Base-by-base conservation (phyloP, 805 yeast species). In the Candida mattraensis region DNA sequence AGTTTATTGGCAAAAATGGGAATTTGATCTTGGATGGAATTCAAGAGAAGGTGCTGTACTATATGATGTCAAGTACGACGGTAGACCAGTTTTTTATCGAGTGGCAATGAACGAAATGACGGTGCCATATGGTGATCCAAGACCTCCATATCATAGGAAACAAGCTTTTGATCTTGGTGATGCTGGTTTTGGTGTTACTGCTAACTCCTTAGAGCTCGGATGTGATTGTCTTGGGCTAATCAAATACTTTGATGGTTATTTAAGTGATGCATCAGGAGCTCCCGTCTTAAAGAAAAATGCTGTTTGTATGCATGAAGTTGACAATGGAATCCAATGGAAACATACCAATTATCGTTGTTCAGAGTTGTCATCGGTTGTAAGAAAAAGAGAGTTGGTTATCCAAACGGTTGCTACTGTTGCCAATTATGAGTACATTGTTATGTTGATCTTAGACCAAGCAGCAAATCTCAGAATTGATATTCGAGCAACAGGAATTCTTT, bases 101-200 rank as follows among this genome's bases (percentile, higher is more conserved):
- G 60, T 82, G 29, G 71, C 87, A 2, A 63, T 83, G 50, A 76
- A 83, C 37, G 93, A 84, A 64, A 84, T 84, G 93, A 83, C 89
- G 24, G 93, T 84, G 45, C 93, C 93, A 21, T 84, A 84, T 56
- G 88, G 87, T 60, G 91, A 84, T 60, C 87, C 88, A 53, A 72
- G 89, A 62, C 78, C 79, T 29, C 91, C 93, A 45, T 80, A 72
- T 66, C 87, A 82, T 64, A 75, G 91, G 72, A 84, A 84, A 67
- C 89, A 83, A 68, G 93, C 93, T 22, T 84, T 84, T 50, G 91
- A 84, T 61, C 70, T 84, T 55, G 91, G 91, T 60, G 93, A 84
- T 62, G 76, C 83, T 67, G 93, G 93, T 13, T 83, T 83, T 46
- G 93, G 93, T 61, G 74, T 68, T 45, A 74, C 70, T 44, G 88